A percentile compares a stretch with the other conserved stretches of the same genome.
These are phyloP conservation scores for Aspergillus glaucus DNA, from an alignment of 2,329 filamentous ascomycete genomes.

Conservation along the genomic window DNA sequence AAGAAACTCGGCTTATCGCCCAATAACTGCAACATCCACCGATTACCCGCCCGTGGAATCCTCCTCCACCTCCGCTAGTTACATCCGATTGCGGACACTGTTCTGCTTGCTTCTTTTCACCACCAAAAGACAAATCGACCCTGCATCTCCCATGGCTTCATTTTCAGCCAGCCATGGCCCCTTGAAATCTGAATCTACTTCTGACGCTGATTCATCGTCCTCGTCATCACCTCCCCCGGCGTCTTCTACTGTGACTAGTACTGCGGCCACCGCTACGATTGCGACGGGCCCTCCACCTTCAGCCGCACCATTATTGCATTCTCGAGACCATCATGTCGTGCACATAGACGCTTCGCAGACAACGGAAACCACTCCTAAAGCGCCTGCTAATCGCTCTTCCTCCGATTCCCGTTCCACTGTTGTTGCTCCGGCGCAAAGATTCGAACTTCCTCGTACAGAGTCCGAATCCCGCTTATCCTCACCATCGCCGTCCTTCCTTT, in stretches of 20 bases:
- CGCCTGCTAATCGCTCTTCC: not conserved
- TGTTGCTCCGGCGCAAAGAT: slow-evolving; percentile 7
- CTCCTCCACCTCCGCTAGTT: slow-evolving; percentile 21
- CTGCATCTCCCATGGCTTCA: slow-evolving; percentile 12
- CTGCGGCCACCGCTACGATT: slow-evolving; percentile 16
- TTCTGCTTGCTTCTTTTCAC: not conserved
- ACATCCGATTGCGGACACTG: slow-evolving; percentile 20
- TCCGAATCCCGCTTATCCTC: slow-evolving; percentile 9
- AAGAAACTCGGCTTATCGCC: slow-evolving; percentile 1
- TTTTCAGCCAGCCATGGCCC: slow-evolving; percentile 10
- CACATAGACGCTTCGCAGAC: slow-evolving; percentile 39
- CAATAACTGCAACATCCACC: slow-evolving; percentile 3
- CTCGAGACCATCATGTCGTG: slow-evolving; percentile 40
- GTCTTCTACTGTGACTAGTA: slow-evolving; percentile 8
- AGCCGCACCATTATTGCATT: slow-evolving; percentile 24
- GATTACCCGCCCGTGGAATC: slow-evolving; percentile 5
- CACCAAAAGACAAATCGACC: not conserved
- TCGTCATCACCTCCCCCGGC: slow-evolving; percentile 18
- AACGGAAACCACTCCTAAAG: slow-evolving; percentile 10
- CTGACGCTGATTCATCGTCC: slow-evolving; percentile 9
- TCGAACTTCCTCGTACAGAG: slow-evolving; percentile 20
- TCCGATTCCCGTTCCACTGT: not conserved
- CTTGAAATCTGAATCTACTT: slow-evolving; percentile 6
- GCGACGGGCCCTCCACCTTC: slow-evolving; percentile 15
- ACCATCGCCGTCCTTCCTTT: slow-evolving; percentile 27